A percentile compares a stretch with the other conserved stretches of the same genome.
Evolutionary conservation across 371 early-diverging fungal species (phyloP).

Genomic region (Chytridium lagenaria): DNA sequence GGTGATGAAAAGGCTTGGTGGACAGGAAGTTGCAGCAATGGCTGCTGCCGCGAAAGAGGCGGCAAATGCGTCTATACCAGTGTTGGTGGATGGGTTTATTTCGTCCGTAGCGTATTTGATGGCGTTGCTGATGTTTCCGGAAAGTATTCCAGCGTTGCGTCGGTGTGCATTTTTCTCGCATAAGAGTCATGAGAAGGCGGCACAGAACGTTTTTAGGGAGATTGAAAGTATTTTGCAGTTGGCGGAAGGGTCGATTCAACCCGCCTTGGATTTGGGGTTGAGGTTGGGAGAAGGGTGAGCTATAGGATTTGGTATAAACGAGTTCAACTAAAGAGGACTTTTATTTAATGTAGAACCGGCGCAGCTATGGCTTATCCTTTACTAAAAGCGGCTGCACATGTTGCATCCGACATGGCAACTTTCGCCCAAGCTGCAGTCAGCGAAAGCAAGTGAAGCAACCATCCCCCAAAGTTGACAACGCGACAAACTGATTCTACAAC

Average conservation of each 20-base stretch:
- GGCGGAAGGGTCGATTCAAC: slow-evolving; percentile 4
- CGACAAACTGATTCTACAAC: too few relatives aligned
- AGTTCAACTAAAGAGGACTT: not conserved
- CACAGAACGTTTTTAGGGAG: slow-evolving; percentile 10
- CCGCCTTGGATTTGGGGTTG: slow-evolving; percentile 33
- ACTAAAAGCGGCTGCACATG: slow-evolving; percentile 34
- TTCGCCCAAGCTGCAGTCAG: slow-evolving; percentile 41
- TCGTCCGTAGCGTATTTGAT: slow-evolving; percentile 30
- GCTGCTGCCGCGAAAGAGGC: slow-evolving; percentile 26
- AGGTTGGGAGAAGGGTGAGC: slow-evolving; percentile 40
- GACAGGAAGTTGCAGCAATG: slow-evolving; percentile 42
- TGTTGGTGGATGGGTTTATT: slow-evolving; percentile 42
- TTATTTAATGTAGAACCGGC: slow-evolving; percentile 35
- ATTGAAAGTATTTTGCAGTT: not conserved
- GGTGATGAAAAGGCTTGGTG: slow-evolving; percentile 28
- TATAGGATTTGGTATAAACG: not conserved
- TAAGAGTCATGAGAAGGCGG: slow-evolving; percentile 21
- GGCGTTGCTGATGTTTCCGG: slow-evolving; percentile 29
- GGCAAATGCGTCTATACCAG: not conserved
- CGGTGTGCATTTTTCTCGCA: slow-evolving; percentile 28
- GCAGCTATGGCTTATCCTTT: slow-evolving; percentile 41
- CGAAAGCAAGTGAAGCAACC: slow-evolving; percentile 1
- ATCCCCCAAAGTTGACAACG: not conserved
- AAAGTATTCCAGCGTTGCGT: not conserved
- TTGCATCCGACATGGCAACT: slow-evolving; percentile 41